Conservation (phyloP, 805 yeast genomes). For the Candida ipomoeae region DNA sequence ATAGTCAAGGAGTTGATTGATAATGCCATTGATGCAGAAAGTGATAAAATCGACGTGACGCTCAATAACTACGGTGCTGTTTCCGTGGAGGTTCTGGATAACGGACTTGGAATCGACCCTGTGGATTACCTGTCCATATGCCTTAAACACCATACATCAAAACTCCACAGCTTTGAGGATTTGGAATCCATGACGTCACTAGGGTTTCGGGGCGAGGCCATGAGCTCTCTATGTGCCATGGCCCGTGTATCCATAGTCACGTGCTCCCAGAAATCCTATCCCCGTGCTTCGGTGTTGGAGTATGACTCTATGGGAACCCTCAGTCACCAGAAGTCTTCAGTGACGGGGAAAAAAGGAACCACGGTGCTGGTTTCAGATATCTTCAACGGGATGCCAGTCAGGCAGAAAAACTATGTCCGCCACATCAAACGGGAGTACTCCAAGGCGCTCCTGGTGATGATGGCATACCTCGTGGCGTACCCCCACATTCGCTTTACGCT, state of each 20-base stretch:
- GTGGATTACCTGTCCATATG: constrained; percentile 54
- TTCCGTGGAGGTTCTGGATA: constrained; percentile 61
- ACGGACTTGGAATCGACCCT: constrained; percentile 60
- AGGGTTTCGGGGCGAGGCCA: constrained; percentile 82
- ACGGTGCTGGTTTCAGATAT: constrained; percentile 52
- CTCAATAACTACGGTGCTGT: constrained; percentile 73
- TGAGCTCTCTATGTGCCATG: constrained; percentile 64
- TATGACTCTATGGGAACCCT: constrained; percentile 57
- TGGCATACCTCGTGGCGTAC: constrained; percentile 61
- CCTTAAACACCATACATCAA: constrained; percentile 64
- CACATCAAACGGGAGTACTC: constrained; percentile 68
- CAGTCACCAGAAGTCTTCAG: constrained; percentile 24
- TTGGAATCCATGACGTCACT: constrained; percentile 47
- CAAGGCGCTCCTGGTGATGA: constrained; percentile 60
- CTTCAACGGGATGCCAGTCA: constrained; percentile 73
- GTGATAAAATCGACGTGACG: constrained; percentile 61
- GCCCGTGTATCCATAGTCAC: constrained; percentile 46
- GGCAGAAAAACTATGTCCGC: constrained; percentile 68
- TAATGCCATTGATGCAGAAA: constrained; percentile 77
- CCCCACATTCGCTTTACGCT: constrained; percentile 58
- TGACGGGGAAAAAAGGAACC: constrained; percentile 66
- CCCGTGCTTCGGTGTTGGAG: constrained; percentile 53
- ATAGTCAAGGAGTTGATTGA: constrained; percentile 85
- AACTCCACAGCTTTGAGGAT: constrained; percentile 53
- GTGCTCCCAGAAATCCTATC: constrained; percentile 43